Evolutionary conservation across 2,329 filamentous ascomycete species (phyloP), one percentile per base, ranked within the genome.

Genomic region (Arthrobotrys pseudoclavata): DNA sequence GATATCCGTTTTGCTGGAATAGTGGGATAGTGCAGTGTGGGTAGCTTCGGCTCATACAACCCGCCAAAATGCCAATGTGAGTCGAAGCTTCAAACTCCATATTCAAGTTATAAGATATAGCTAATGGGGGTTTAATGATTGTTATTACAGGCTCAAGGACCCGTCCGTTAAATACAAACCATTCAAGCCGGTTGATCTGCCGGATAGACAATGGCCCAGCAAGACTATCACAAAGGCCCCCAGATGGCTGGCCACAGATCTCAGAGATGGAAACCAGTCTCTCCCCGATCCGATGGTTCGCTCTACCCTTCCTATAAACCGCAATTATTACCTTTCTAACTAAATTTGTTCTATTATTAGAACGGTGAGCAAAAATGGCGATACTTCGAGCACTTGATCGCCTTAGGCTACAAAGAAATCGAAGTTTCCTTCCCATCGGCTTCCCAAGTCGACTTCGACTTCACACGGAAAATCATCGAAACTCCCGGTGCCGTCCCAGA

Each of bases 321-420:
- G 1, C 31, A 34, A 34, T 34, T 34, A 9, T 9, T 34, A 10
- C 7, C 31, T 57, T 18, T 47, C 69, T 79, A 63, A 79, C 62
- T 12, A 31, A 29, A 55, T 18, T 2, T 47, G 18, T 69, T 79
- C 31, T 34, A 9, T 29, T 61, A 72, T 64, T 82, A 96, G 93
- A 96, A 93, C 83, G 93, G 93, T 81, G 93, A 97, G 60, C 94
- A 97, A 87, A 98, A 98, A 86, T 96, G 92, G 89, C 87, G 88
- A 79, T 98, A 94, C 87, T 98, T 98, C 87, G 91, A 94, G 85
- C 96, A 97, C 93, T 89, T 98, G 67, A 89, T 91, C 82, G 90
- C 95, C 79, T 88, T 97, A 61, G 95, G 96, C 81, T 98, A 96
- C 88, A 98, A 97, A 86, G 95, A 98, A 85, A 97, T 98, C 80